Conservation (phyloP, 2,329 filamentous ascomycete genomes). For the Hirsutella thompsonii region DNA sequence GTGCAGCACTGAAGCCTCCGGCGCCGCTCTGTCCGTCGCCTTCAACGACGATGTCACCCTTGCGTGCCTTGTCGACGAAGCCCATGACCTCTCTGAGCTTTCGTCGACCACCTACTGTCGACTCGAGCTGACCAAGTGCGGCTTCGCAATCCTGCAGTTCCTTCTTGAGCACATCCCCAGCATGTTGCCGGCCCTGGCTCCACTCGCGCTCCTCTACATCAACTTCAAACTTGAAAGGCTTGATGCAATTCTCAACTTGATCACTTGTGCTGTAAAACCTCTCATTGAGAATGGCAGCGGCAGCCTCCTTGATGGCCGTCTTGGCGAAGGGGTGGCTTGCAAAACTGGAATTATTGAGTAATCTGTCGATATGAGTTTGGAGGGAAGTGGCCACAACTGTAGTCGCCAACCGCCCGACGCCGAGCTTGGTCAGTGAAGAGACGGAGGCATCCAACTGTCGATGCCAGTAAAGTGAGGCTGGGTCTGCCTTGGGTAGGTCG, state of each 20-base stretch:
- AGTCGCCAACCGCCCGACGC: constrained; percentile 83
- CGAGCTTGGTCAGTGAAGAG: constrained; percentile 82
- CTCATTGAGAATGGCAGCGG: constrained; percentile 81
- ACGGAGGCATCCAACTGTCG: constrained; percentile 87
- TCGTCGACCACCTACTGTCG: constrained; percentile 62
- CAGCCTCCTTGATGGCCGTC: constrained; percentile 84
- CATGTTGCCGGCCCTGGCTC: constrained; percentile 72
- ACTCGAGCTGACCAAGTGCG: constrained; percentile 65
- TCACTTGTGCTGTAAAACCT: constrained; percentile 95
- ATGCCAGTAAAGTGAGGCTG: constrained; percentile 81
- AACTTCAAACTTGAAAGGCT: constrained; percentile 96
- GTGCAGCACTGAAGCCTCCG: constrained; percentile 80
- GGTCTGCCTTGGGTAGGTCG: constrained; percentile 73
- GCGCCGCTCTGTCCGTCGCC: constrained; percentile 74
- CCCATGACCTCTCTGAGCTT: constrained; percentile 81
- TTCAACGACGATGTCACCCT: constrained; percentile 73
- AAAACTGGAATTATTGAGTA: constrained; percentile 75
- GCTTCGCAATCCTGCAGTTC: constrained; percentile 76
- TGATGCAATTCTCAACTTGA: constrained; percentile 97
- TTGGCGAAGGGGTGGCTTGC: constrained; percentile 82
- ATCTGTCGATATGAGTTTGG: constrained; percentile 66
- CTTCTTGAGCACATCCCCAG: constrained; percentile 66
- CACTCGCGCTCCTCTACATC: constrained; percentile 89
- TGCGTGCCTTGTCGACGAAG: constrained; percentile 83
- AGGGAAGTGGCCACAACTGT: constrained; percentile 83